Evolutionary conservation across 1,139 yeast genomes (phyloP), one percentile per base, ranked within the genome.

Genomic region (Pichia inconspicua): DNA sequence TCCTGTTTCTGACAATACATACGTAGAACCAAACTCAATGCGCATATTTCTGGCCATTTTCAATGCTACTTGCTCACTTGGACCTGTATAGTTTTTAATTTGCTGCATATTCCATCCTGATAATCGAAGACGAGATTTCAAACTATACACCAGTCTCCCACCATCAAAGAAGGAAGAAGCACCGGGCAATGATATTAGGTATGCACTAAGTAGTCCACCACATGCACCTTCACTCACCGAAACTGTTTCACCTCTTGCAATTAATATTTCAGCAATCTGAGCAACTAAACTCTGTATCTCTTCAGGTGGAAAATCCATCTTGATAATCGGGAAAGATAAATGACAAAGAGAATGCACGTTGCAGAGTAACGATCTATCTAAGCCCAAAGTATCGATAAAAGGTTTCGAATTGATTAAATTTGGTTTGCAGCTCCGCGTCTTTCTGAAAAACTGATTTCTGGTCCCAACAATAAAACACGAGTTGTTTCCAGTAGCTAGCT

Each of bases 201-300:
- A 86, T 0, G 95, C 86, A 6, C 94, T 82, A 10, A 87, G 69
- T 30, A 87, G 72, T 0, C 96, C 96, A 10, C 96, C 96, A 65
- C 96, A 87, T 0, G 95, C 95, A 10, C 94, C 89, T 61, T 87
- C 96, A 5, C 90, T 80, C 3, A 85, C 82, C 1, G 94, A 85
- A 41, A 87, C 68, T 0, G 95, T 84, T 60, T 82, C 81, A 7
- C 73, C 66, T 25, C 80, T 69, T 14, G 65, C 61, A 31, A 77
- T 66, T 40, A 86, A 71, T 12, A 80, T 68, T 39, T 63, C 64
- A 0, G 94, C 82, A 41, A 86, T 84, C 58, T 71, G 68, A 6
- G 62, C 58, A 5, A 84, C 88, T 14, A 80, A 66, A 22, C 55
- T 60, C 42, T 69, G 63, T 7, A 83, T 68, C 30, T 76, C 78